Percentiles rank a stretch among this genome's conserved stretches.
phyloP scores from a whole-genome alignment of 2,329 filamentous ascomycete genomes.

The Taxawa tesnikishii region DNA sequence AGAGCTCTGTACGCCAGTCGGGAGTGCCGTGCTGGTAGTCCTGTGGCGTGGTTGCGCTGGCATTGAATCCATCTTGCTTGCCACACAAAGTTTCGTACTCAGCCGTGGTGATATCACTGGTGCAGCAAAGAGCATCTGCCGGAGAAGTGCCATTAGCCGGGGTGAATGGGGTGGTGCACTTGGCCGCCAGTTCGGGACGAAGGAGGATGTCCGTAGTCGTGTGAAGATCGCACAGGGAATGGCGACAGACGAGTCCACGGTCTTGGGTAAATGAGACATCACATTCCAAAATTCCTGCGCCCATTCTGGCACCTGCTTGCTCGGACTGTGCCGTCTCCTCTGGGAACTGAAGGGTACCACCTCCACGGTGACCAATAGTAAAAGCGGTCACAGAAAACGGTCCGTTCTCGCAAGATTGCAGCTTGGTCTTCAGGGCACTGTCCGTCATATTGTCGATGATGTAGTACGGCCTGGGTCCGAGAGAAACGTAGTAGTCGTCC shows the following conservation, averaged over 20 bases:
- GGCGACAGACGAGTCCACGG: too few species aligned
- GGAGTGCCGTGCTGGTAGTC: slow-evolving; percentile 38
- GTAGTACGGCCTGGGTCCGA: slow-evolving; percentile 53
- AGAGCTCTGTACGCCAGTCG: slow-evolving; percentile 52
- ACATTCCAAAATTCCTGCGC: too few species aligned
- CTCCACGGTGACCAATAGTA: slow-evolving; percentile 49
- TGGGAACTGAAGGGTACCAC: slow-evolving; percentile 50
- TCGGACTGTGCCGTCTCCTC: too few species aligned
- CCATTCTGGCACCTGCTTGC: too few species aligned
- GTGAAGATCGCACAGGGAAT: too few species aligned
- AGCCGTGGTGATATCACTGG: slow-evolving; percentile 54
- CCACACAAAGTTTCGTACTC: slow-evolving; percentile 58
- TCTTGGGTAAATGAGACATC: too few species aligned
- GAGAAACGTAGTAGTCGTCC: slow-evolving; percentile 31
- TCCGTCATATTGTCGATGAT: slow-evolving; percentile 52
- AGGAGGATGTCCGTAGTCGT: too few species aligned
- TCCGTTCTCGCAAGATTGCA: slow-evolving; percentile 46
- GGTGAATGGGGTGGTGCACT: too few species aligned
- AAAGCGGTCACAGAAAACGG: slow-evolving; percentile 41
- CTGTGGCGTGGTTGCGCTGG: slow-evolving; percentile 1
- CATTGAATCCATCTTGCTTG: slow-evolving; percentile 48
- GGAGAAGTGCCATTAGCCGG: too few species aligned
- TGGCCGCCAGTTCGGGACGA: too few species aligned
- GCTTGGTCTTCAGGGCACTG: slow-evolving; percentile 45
- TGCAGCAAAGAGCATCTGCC: slow-evolving; percentile 57